Base-by-base conservation (phyloP, 495 filamentous ascomycete genomes). In the Apiosordaria backusii region DNA sequence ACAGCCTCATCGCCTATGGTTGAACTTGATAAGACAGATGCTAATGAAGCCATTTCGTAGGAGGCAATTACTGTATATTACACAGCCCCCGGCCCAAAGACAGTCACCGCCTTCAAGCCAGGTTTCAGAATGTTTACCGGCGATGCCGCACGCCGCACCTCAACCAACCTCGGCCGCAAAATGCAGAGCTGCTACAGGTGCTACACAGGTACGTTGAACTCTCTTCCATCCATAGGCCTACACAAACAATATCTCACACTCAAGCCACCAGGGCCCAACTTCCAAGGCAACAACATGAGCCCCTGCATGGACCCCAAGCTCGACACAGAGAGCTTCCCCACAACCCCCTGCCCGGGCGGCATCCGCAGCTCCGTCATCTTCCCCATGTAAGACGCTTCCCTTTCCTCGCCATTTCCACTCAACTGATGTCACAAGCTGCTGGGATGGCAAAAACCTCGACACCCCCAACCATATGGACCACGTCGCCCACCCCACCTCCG, bases 101-200 rank as follows among this genome's bases (percentile, higher is more conserved):
- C 80, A 15, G 64, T 71, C 15, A 84, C 81, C 0, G 83, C 83
- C 15, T 85, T 85, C 70, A 80, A 81, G 74, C 80, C 80, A 77
- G 81, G 81, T 21, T 84, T 83, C 79, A 78, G 82, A 61, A 84
- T 84, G 82, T 74, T 82, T 24, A 76, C 77, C 3, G 82, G 82
- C 16, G 80, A 84, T 61, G 69, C 80, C 10, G 71, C 65, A 57
- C 64, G 66, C 9, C 76, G 78, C 57, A 75, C 68, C 23, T 68
- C 73, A 7, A 68, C 73, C 35, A 70, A 71, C 27, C 72, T 72
- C 0, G 74, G 69, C 53, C 66, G 71, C n/a, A 75, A 75, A 65
- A 71, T 70, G 60, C 78, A 80, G 66, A 76, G 74, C 72, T 82
- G 80, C 75, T 81, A 70, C 69, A 72, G 77, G n/a, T 83, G 80